phyloP scores from a whole-genome alignment of 495 filamentous ascomycete species.

The Sabuloglossum arenarium region DNA sequence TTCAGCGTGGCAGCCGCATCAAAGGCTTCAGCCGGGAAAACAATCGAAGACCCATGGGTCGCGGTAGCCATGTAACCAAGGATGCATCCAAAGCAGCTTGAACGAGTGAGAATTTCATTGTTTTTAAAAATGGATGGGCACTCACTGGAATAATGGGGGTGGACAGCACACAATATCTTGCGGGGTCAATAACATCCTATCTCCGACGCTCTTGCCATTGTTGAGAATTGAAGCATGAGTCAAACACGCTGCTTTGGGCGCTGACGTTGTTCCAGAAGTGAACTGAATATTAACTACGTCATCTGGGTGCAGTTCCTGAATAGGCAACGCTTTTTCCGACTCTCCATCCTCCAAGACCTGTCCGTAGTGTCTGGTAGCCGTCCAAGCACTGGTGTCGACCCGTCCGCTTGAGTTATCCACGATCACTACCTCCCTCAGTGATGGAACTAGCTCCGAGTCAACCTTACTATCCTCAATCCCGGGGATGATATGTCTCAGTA shows the following conservation, averaged over 20 bases:
- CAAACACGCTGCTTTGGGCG: slow-evolving; percentile 83
- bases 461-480: slow-evolving; percentile 31
- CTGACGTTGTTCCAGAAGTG: slow-evolving; percentile 77
- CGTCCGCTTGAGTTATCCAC: slow-evolving; percentile 60
- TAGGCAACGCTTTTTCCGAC: slow-evolving; percentile 13
- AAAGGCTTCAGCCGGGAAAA: slow-evolving; percentile 79
- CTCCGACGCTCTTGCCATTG: slow-evolving; percentile 65
- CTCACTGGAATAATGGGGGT: slow-evolving; percentile 61
- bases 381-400: slow-evolving; percentile 26
- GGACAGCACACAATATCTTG: slow-evolving; percentile 65
- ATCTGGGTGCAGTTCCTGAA: slow-evolving; percentile 30
- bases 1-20: slow-evolving; percentile 51
- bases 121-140: background rate
- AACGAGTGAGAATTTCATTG: background rate
- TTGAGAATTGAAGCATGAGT: slow-evolving; percentile 74
- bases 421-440: slow-evolving; percentile 46
- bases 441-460: slow-evolving; percentile 43
- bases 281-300: slow-evolving; percentile 94
- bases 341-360: slow-evolving; percentile 27
- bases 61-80: slow-evolving; percentile 89
- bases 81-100: slow-evolving; percentile 63
- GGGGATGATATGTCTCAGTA: slow-evolving; percentile 43
- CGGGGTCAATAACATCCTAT: slow-evolving; percentile 57
- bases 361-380: slow-evolving; percentile 32
- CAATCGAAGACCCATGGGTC: slow-evolving; percentile 54